Evolutionary conservation across 2,329 filamentous ascomycete genomes (phyloP), one percentile per base, ranked within the genome.

Genomic region (Xylariaceae sp.): DNA sequence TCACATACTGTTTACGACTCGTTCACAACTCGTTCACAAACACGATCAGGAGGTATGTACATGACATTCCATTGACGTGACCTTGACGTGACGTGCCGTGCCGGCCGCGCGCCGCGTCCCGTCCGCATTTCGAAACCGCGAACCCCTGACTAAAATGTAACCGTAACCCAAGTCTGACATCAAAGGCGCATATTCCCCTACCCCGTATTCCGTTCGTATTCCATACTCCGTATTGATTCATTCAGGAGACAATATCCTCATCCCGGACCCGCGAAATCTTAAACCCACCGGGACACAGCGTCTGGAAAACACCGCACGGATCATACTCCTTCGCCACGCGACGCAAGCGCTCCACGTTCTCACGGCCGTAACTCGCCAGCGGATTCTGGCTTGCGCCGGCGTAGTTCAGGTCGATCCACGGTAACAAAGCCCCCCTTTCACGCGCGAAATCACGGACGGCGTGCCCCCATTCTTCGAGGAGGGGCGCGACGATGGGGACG

Each of bases 371-470:
- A 18, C 58, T 58, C 4, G 37, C 55, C 1, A 64, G 37, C 7
- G 49, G 50, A 11, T 58, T 35, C 48, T 64, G 62, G 9, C 23
- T 45, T 10, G 17, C 4, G 37, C 53, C 41, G 4, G 62, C 60
- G 9, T 64, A 62, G 35, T 62, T 61, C 30, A 64, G 23, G n/a
- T 59, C 52, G 2, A 45, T 17, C 60, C 58, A 62, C n/a, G 49
- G 41, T 4, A 60, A 23, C 4, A 59, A 11, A 1, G 50, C 50
- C 30, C 60, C 61, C 6, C 59, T 50, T 1, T 15, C 34, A 0
- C 5, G 6, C 1, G 57, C 61, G 30, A 61, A 61, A 3, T 41
- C 51, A 9, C 30, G 9, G 37, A 56, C 37, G n/a, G 48, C 47
- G n/a, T 53, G 34, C 1, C 51, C 3, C 23, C 53, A 39, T 2